A percentile compares a stretch with the other conserved stretches of the same genome.
Evolutionary conservation across 164 flowering plant genomes (phyloP).

Genomic region (Stephania yunnanensis): DNA sequence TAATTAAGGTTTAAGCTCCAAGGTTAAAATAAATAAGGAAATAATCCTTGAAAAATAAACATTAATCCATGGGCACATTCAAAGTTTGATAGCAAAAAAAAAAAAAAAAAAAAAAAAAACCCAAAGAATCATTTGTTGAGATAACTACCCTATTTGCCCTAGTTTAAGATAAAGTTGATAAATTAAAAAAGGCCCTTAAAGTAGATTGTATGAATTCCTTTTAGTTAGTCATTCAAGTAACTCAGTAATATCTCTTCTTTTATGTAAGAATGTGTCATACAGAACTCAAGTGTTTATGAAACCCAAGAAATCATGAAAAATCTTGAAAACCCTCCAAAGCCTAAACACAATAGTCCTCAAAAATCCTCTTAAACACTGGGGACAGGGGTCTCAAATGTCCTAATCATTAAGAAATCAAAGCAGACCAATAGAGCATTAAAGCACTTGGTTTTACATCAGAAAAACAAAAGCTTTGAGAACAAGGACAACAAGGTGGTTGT

Average conservation of each 20-base stretch:
- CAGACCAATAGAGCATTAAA: not conserved
- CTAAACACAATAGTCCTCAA: not conserved
- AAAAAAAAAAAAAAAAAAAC: not conserved
- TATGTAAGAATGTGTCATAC: not conserved
- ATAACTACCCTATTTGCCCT: constrained; percentile 18
- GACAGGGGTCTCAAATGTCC: constrained; percentile 4
- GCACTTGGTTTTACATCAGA: not conserved
- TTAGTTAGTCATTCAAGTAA: not conserved
- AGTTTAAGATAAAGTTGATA: constrained; percentile 30
- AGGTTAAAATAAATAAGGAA: not conserved
- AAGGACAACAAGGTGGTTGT: not conserved
- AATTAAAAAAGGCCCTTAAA: not conserved
- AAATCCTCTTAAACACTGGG: not conserved
- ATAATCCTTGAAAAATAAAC: not conserved
- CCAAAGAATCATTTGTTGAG: constrained; percentile 9
- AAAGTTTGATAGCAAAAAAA: not conserved
- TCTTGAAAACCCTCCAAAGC: constrained; percentile 23
- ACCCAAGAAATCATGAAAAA: constrained; percentile 18
- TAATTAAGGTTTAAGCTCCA: constrained; percentile 16
- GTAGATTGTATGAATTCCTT: not conserved
- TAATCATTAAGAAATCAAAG: constrained; percentile 4
- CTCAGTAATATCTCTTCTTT: not conserved
- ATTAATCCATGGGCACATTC: not conserved
- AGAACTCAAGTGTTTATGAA: constrained; percentile 14
- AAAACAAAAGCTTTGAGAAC: constrained; percentile 1